These are phyloP conservation scores for Ophiostoma sp. DNA, from an alignment of 2,329 filamentous ascomycete genomes.

Conservation along the genomic window DNA sequence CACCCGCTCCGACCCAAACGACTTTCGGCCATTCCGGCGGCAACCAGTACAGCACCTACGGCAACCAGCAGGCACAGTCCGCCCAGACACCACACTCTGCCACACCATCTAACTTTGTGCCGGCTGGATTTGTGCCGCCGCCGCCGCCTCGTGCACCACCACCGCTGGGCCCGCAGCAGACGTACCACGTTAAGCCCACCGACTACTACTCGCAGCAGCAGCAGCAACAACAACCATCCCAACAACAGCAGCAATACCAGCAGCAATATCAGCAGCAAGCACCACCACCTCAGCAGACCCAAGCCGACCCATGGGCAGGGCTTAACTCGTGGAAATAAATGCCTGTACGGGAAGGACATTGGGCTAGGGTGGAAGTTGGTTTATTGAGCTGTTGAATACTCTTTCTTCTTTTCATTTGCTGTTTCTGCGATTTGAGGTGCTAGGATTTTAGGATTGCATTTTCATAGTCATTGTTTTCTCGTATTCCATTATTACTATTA, in stretches of 20 bases:
- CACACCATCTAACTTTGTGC: slow-evolving; percentile 45
- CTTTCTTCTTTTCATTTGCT: background rate
- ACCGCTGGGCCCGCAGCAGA: slow-evolving; percentile 63
- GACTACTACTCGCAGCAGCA: slow-evolving; percentile 40
- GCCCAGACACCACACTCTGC: slow-evolving; percentile 43
- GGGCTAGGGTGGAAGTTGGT: background rate
- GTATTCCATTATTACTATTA: background rate
- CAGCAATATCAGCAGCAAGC: slow-evolving; percentile 41
- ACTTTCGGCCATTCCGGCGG: slow-evolving; percentile 49
- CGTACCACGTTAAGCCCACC: slow-evolving; percentile 51
- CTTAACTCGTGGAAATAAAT: slow-evolving; percentile 53
- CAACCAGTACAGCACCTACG: slow-evolving; percentile 51
- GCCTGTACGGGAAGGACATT: background rate
- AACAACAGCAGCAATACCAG: slow-evolving; percentile 33
- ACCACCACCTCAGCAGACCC: slow-evolving; percentile 42
- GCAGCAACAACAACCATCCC: slow-evolving; percentile 40
- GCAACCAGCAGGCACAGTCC: slow-evolving; percentile 45
- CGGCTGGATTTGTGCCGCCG: slow-evolving; percentile 61
- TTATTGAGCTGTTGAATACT: background rate
- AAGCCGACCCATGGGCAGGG: slow-evolving; percentile 53
- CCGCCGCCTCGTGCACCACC: slow-evolving; percentile 64
- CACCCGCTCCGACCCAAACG: slow-evolving; percentile 64
- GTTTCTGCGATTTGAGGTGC: background rate
- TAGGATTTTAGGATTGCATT: background rate
- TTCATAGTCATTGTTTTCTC: background rate